Conservation (phyloP, 2,329 filamentous ascomycete genomes). For the Diatrype stigma region DNA sequence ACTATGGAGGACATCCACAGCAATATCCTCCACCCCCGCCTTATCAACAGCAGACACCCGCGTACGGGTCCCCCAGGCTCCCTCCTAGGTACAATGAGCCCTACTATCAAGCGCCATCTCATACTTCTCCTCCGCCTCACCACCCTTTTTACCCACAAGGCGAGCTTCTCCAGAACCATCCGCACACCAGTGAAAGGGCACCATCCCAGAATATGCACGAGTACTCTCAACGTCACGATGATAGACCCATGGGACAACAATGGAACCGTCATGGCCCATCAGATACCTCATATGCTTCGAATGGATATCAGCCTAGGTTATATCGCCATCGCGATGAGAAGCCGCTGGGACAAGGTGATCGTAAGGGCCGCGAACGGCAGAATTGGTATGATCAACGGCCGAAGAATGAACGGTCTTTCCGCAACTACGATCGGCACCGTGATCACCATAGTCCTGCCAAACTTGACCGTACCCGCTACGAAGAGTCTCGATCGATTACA, state of each 20-base stretch:
- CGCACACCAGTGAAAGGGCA: background rate
- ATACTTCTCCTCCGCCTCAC: slow-evolving; percentile 7
- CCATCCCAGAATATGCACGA: background rate
- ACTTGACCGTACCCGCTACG: background rate
- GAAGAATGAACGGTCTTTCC: background rate
- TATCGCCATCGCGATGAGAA: background rate
- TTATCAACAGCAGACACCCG: background rate
- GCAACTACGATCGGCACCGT: background rate
- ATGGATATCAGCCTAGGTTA: background rate
- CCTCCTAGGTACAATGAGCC: background rate
- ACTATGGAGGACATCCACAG: background rate
- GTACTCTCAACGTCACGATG: background rate
- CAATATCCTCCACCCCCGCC: background rate
- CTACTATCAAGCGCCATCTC: background rate
- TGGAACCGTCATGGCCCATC: background rate
- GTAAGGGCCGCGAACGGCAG: background rate
- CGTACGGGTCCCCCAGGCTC: background rate
- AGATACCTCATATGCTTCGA: background rate
- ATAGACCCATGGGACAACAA: background rate
- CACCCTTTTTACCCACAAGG: slow-evolving; percentile 4
- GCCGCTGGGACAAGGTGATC: background rate
- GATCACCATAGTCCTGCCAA: background rate
- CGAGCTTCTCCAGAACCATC: background rate
- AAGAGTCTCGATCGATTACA: background rate
- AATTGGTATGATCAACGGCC: background rate